Percentiles rank a stretch among this genome's conserved stretches.
These are phyloP conservation scores for Fusarium udum DNA, from an alignment of 2,329 filamentous ascomycete genomes.

Conservation along the genomic window DNA sequence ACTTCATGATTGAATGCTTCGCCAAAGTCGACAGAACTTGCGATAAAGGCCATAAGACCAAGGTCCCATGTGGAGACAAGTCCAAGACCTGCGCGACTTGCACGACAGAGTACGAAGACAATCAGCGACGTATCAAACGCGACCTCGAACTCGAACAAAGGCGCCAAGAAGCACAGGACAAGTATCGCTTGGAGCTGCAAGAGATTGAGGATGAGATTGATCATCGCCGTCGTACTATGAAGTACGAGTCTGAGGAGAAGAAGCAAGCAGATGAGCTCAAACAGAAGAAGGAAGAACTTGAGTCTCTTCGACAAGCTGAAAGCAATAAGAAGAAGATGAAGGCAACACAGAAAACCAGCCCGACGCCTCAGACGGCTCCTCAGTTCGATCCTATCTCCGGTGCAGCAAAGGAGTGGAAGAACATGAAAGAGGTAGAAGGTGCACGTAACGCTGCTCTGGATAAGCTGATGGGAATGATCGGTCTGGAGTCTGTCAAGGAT, in stretches of 20 bases:
- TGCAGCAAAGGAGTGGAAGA: constrained; percentile 65
- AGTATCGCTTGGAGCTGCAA: constrained; percentile 57
- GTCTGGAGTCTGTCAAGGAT: constrained; percentile 74
- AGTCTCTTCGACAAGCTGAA: constrained; percentile 49
- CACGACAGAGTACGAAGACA: constrained; percentile 57
- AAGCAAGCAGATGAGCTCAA: constrained; percentile 55
- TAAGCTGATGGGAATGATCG: constrained; percentile 74
- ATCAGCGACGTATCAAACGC: constrained; percentile 50
- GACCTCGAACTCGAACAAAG: constrained; percentile 62
- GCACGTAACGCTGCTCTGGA: constrained; percentile 66
- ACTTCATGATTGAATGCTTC: constrained; percentile 57
- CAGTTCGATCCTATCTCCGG: not conserved
- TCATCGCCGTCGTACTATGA: constrained; percentile 54
- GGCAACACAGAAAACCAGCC: not conserved
- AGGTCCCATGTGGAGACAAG: constrained; percentile 56
- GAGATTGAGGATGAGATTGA: constrained; percentile 65
- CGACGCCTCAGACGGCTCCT: not conserved
- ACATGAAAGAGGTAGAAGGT: constrained; percentile 63
- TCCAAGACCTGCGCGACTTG: constrained; percentile 61
- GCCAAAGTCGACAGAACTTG: constrained; percentile 58
- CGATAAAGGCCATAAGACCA: constrained; percentile 58
- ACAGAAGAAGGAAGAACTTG: constrained; percentile 59
- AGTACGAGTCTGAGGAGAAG: constrained; percentile 56
- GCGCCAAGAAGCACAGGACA: constrained; percentile 54
- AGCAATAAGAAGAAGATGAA: constrained; percentile 28